Evolutionary conservation across 805 yeast species (phyloP).

Genomic region (Komagataella pastoris): DNA sequence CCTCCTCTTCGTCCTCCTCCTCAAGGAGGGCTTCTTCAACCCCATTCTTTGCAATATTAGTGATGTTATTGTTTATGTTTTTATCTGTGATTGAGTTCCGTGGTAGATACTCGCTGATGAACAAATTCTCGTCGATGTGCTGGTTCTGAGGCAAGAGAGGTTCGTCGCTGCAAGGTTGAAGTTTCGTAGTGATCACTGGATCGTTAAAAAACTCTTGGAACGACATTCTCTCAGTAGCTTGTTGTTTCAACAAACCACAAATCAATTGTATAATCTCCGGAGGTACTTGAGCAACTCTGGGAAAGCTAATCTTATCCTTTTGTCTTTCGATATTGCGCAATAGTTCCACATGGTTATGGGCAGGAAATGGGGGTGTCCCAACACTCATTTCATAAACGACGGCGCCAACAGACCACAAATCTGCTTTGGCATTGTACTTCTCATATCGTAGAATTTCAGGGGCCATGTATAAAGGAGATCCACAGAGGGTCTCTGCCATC

Average conservation of each 20-base stretch:
- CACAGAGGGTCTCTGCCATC: conserved; percentile 94
- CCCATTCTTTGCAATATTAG: conserved; percentile 2
- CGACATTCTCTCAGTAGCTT: conserved; percentile 80
- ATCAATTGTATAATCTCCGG: conserved; percentile 58
- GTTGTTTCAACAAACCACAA: conserved; percentile 62
- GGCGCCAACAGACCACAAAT: conserved; percentile 96
- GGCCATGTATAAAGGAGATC: conserved; percentile 97
- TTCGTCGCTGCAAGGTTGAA: conserved; percentile 27
- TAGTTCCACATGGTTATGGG: conserved; percentile 84
- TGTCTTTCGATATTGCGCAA: conserved; percentile 75
- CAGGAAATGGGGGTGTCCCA: conserved; percentile 94
- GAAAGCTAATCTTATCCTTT: conserved; percentile 69
- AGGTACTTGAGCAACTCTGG: conserved; percentile 51
- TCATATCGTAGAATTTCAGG: conserved; percentile 92
- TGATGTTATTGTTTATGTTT: neutral
- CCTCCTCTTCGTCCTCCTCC: conserved; percentile 1
- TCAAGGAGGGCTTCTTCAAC: conserved; percentile 1
- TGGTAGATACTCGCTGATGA: conserved; percentile 64
- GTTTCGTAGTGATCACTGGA: conserved; percentile 45
- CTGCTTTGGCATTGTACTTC: conserved; percentile 95
- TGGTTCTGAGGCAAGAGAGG: conserved; percentile 42
- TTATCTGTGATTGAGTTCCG: conserved; percentile 7
- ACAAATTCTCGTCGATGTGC: conserved; percentile 58
- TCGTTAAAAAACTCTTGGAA: conserved; percentile 79
- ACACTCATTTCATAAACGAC: conserved; percentile 91